Evolutionary conservation across 2,329 filamentous ascomycete species (phyloP).

Genomic region (Alternaria sp.): DNA sequence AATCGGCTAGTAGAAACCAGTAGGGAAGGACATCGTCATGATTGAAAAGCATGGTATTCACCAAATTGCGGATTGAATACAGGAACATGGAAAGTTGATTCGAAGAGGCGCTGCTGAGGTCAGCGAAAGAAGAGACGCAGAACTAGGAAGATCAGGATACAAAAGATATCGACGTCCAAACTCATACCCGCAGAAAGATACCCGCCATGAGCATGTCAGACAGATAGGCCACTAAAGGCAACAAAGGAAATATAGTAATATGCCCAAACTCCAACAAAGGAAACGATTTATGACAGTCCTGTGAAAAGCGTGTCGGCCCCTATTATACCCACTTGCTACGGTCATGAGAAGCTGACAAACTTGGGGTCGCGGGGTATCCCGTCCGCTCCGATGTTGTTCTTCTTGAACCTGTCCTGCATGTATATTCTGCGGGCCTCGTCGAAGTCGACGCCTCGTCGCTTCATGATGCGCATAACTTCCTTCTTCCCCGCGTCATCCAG

Average conservation of each 20-base stretch:
- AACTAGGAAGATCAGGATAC: constrained; percentile 1
- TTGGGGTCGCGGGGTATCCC: constrained; percentile 90
- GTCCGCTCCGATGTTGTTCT: constrained; percentile 87
- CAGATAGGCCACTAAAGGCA: constrained; percentile 9
- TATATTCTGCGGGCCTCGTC: constrained; percentile 89
- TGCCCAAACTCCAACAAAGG: constrained; percentile 13
- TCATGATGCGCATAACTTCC: constrained; percentile 91
- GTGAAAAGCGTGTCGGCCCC: background rate
- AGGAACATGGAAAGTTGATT: constrained; percentile 1
- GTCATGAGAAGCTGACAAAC: constrained; percentile 84
- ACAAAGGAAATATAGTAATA: constrained; percentile 18
- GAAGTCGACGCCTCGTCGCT: constrained; percentile 79
- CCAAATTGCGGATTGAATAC: background rate
- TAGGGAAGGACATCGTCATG: background rate
- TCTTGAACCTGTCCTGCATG: constrained; percentile 85
- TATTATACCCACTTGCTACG: background rate
- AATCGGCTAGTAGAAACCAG: background rate
- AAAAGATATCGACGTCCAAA: constrained; percentile 7
- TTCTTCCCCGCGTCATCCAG: constrained; percentile 81
- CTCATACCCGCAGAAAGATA: constrained; percentile 6
- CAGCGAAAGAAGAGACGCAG: constrained; percentile 8
- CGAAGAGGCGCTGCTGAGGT: constrained; percentile 1
- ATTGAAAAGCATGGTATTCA: background rate
- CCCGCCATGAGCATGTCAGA: constrained; percentile 6
- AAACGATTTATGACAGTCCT: constrained; percentile 8